Evolutionary conservation across 768 basidiomycete genomes (phyloP).

Genomic region (Steccherinum ochraceum): DNA sequence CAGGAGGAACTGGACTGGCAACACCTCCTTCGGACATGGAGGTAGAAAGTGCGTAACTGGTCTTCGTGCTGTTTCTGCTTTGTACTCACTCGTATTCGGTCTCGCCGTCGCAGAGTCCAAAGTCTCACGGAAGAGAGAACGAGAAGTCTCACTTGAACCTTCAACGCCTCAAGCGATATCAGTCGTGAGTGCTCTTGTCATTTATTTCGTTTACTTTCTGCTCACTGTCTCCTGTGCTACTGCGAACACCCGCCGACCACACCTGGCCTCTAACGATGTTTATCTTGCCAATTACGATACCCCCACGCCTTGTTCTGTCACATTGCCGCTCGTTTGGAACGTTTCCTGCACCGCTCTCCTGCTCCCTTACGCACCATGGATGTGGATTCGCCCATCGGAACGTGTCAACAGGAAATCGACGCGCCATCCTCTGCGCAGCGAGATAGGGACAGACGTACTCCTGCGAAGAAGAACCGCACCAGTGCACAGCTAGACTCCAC

Average conservation of each 20-base stretch:
- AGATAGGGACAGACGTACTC: conserved; percentile 49
- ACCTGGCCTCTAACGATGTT: not conserved
- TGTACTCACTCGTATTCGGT: not conserved
- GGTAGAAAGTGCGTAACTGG: not conserved
- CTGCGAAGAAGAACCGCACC: conserved; percentile 72
- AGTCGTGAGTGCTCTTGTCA: conserved; percentile 21
- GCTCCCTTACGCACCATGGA: conserved; percentile 5
- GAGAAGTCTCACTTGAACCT: conserved; percentile 75
- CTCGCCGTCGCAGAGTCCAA: conserved; percentile 28
- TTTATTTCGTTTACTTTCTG: too few species aligned
- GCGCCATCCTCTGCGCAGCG: conserved; percentile 25
- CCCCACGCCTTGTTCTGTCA: conserved; percentile 5
- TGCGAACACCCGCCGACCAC: too few species aligned
- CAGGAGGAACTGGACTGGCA: not conserved
- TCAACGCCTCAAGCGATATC: conserved; percentile 27
- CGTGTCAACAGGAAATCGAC: conserved; percentile 17
- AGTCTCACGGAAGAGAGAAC: conserved; percentile 64
- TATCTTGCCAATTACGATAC: not conserved
- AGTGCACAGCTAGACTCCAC: conserved; percentile 43
- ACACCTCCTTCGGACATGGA: not conserved
- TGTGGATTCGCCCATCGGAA: conserved; percentile 11
- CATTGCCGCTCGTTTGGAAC: not conserved
- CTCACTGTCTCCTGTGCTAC: too few species aligned
- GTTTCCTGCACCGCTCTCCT: not conserved
- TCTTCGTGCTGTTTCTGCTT: not conserved